These are phyloP conservation scores for Leptodermis oblonga DNA, from an alignment of 257 asterid species.

Conservation along the genomic window DNA sequence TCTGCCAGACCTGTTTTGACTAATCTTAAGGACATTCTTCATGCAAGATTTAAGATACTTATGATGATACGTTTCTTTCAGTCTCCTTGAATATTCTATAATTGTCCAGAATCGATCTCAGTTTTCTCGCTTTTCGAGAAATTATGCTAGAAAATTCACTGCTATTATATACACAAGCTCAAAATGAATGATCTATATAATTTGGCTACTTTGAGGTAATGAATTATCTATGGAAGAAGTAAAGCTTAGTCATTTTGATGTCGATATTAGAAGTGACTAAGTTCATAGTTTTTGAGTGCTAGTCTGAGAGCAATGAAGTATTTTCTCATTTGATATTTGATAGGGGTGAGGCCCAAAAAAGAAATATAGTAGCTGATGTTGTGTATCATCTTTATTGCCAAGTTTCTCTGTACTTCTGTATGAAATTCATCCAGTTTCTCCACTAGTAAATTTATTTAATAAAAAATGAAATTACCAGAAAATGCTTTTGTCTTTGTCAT, in stretches of 20 bases:
- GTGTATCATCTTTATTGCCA: background rate
- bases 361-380: no score
- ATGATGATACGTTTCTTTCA: background rate
- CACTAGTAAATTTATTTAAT: background rate
- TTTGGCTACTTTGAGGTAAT: background rate
- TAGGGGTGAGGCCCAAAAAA: background rate
- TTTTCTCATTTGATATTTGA: background rate
- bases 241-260: conserved; percentile 1
- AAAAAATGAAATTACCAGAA: background rate
- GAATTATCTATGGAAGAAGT: no score
- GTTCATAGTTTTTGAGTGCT: background rate
- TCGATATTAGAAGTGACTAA: background rate
- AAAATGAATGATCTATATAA: background rate
- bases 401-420: background rate
- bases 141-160: background rate
- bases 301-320: background rate
- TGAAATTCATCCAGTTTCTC: background rate
- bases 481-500: no score
- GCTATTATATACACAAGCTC: background rate
- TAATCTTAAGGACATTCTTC: conserved; percentile 61
- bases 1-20: conserved; percentile 73
- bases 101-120: background rate
- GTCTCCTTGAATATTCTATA: background rate
- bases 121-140: background rate
- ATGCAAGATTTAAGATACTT: conserved; percentile 62